A percentile compares a stretch with the other conserved stretches of the same genome.
phyloP scores from a whole-genome alignment of 75 land plant species.

The Ceratopteris richardii region DNA sequence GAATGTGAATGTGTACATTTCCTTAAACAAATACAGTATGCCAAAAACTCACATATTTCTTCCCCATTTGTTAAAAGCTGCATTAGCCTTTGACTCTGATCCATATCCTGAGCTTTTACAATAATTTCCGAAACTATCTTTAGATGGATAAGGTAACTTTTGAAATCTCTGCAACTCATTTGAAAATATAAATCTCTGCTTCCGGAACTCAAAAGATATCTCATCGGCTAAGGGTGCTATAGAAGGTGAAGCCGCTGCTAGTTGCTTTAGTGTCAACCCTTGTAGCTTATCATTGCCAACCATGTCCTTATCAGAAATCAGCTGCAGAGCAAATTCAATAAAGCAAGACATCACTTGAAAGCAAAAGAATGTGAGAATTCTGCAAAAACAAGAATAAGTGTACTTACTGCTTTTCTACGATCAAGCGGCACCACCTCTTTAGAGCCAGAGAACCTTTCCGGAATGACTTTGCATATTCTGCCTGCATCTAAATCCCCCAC shows the following conservation, averaged over 20 bases:
- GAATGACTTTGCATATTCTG: slow-evolving; percentile 74
- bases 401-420: slow-evolving; percentile 31
- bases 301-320: background rate
- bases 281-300: background rate
- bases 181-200: slow-evolving; percentile 78
- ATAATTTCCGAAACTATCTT: slow-evolving; percentile 75
- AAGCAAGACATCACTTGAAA: background rate
- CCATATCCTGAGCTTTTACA: slow-evolving; percentile 75
- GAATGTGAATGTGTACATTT: background rate
- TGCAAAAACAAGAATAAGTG: background rate
- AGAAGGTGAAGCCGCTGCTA: slow-evolving; percentile 36
- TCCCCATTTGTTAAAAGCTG: slow-evolving; percentile 91
- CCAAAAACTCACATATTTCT: slow-evolving; percentile 86
- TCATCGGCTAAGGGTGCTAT: slow-evolving; percentile 36
- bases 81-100: slow-evolving; percentile 64
- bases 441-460: slow-evolving; percentile 83
- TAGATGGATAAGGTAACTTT: slow-evolving; percentile 86
- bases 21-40: background rate
- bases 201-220: slow-evolving; percentile 83
- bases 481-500: slow-evolving; percentile 54
- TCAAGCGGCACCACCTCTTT: slow-evolving; percentile 71
- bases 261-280: slow-evolving; percentile 16
- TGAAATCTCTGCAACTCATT: slow-evolving; percentile 55
- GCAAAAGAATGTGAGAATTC: background rate
- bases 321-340: background rate